These are phyloP conservation scores for Trichoderma sp. DNA, from an alignment of 2,329 filamentous ascomycete genomes.

Conservation along the genomic window DNA sequence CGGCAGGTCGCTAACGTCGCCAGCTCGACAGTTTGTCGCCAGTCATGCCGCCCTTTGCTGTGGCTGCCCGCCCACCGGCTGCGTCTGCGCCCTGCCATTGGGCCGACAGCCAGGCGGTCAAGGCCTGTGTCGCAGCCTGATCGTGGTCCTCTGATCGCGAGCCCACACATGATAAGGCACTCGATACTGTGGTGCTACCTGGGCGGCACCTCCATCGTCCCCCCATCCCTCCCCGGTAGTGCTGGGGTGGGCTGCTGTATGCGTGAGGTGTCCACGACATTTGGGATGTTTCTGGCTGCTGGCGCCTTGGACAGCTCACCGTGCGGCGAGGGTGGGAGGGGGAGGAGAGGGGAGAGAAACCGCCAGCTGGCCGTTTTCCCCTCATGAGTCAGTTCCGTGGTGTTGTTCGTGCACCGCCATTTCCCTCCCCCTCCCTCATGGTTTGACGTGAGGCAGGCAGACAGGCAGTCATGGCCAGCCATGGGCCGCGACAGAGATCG, in stretches of 20 bases:
- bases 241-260: background rate
- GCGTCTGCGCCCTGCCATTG: conserved; percentile 7
- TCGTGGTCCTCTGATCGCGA: background rate
- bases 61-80: conserved; percentile 13
- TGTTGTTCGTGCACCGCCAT: conserved; percentile 6
- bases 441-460: background rate
- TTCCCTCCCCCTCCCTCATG: background rate
- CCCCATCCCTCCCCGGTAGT: background rate
- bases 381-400: conserved; percentile 4
- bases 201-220: background rate
- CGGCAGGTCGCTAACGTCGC: conserved; percentile 2
- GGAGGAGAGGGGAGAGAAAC: background rate
- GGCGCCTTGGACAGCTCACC: conserved; percentile 14
- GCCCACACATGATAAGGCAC: conserved; percentile 1
- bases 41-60: background rate
- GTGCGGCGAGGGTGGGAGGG: conserved; percentile 5
- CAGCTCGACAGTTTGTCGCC: background rate
- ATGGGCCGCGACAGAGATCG: background rate
- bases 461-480: background rate
- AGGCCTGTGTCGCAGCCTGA: conserved; percentile 12
- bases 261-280: background rate
- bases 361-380: conserved; percentile 14
- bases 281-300: background rate
- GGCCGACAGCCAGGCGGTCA: conserved; percentile 12
- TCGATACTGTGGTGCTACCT: background rate